phyloP scores from a whole-genome alignment of 305 asterid species.

The Striga hermonthica region DNA sequence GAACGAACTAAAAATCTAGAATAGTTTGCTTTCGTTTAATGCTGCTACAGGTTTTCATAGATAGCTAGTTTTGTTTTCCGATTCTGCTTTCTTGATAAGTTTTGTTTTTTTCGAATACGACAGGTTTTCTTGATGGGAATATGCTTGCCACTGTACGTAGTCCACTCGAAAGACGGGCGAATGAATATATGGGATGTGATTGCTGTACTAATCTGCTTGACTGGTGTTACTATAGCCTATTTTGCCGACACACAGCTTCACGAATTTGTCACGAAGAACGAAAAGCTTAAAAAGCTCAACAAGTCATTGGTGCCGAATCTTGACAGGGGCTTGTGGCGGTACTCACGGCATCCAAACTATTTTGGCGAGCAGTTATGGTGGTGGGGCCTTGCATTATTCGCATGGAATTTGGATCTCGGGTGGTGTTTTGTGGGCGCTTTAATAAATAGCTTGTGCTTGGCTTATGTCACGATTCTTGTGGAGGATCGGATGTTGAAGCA shows the following conservation, averaged over 20 bases:
- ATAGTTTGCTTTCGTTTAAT: neutral
- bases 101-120: no score
- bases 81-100: no score
- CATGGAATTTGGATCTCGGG: slow-evolving; percentile 63
- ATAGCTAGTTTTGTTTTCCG: no score
- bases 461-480: slow-evolving; percentile 77
- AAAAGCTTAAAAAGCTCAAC: neutral
- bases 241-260: slow-evolving; percentile 8
- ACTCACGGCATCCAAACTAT: slow-evolving; percentile 87
- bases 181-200: slow-evolving; percentile 55
- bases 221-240: slow-evolving; percentile 36
- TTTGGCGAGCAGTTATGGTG: slow-evolving; percentile 97
- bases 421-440: slow-evolving; percentile 71
- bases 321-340: slow-evolving; percentile 75
- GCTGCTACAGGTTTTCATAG: slow-evolving; percentile 32
- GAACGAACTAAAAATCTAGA: slow-evolving; percentile 16
- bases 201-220: slow-evolving; percentile 52
- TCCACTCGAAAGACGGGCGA: slow-evolving; percentile 53
- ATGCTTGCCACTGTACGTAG: slow-evolving; percentile 67
- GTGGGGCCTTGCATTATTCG: slow-evolving; percentile 80
- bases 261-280: neutral
- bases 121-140: slow-evolving; percentile 65
- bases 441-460: slow-evolving; percentile 70
- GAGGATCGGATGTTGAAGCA: slow-evolving; percentile 74
- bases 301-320: slow-evolving; percentile 43